These are phyloP conservation scores for Trametes maxima DNA, from an alignment of 768 basidiomycete species.

Conservation along the genomic window DNA sequence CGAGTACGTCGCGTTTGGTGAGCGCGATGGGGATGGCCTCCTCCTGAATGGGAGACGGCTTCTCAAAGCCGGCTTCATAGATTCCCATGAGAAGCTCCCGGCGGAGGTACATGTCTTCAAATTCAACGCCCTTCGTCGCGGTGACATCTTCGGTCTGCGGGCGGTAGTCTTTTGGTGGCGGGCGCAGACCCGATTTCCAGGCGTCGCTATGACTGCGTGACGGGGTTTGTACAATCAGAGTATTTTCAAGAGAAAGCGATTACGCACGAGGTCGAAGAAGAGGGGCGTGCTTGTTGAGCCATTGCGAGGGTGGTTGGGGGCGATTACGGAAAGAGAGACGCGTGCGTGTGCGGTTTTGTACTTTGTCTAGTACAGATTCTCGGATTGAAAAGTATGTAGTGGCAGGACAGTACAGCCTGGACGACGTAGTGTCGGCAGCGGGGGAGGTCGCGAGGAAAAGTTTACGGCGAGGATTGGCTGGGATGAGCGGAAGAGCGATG, in stretches of 20 bases:
- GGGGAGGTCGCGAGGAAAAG: not conserved
- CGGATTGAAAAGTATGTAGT: not conserved
- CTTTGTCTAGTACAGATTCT: constrained; percentile 20
- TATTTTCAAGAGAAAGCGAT: not conserved
- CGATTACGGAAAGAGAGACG: constrained; percentile 1
- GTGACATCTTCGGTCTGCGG: constrained; percentile 99
- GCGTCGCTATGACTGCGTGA: constrained; percentile 26
- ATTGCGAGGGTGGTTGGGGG: constrained; percentile 9
- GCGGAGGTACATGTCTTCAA: constrained; percentile 91
- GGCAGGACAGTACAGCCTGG: not conserved
- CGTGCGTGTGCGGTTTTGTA: constrained; percentile 19
- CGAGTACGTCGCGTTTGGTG: constrained; percentile 90
- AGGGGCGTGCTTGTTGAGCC: constrained; percentile 35
- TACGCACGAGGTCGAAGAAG: constrained; percentile 38
- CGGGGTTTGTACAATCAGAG: not conserved
- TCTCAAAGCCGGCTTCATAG: constrained; percentile 97
- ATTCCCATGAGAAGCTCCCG: constrained; percentile 99
- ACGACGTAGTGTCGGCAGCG: not conserved
- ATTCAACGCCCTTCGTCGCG: constrained; percentile 90
- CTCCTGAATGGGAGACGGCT: constrained; percentile 98
- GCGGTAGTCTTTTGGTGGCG: constrained; percentile 87
- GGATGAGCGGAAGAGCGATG: not conserved
- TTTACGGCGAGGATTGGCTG: not conserved
- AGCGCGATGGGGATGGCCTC: constrained; percentile 96
- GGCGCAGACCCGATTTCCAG: constrained; percentile 81